Evolutionary conservation across 2,329 filamentous ascomycete species (phyloP), one percentile per base, ranked within the genome.

Genomic region (Cladorrhinum sp.): DNA sequence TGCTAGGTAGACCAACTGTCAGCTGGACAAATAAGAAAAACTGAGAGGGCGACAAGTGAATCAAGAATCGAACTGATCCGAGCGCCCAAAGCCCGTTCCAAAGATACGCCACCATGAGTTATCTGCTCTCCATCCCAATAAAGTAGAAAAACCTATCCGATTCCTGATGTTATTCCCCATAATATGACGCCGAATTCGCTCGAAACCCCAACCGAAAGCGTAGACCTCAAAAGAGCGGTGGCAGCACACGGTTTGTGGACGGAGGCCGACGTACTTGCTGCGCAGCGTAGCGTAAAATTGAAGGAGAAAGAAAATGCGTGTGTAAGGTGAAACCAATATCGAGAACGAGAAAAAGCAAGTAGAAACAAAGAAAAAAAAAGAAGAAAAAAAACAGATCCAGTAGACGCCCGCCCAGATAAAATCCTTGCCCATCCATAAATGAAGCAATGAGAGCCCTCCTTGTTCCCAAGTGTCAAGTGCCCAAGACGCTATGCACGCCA

Each of bases 401-500:
- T 23, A 30, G 39, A 57, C 54, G 54, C 54, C 54, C 24, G 18
- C 39, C 54, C 36, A 36, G 18, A 57, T 57, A 46, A 20, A 36
- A 46, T 12, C 54, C 54, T 48, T 49, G 54, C 39, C 36, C 10
- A 57, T 26, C 54, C 36, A 20, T 46, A 46, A 46, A 57, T 28
- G 58, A 50, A 51, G 28, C 58, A 51, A 49, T 28, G 28, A 21
- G 23, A 49, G 12, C 48, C 52, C 30, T 21, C 26, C 33, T 10
- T 36, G 33, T 36, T 36, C 33, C 33, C 8, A 57, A 61, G 50
- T 62, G 24, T 59, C 65, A 36, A 46, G 42, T 46, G 8, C 42
- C 63, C 63, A 62, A 62, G 63, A 67, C 63, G 60, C 64, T 59
- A 50, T 60, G 57, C 62, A 68, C 60, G 60, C 66, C 61, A 50